phyloP scores from a whole-genome alignment of 2,329 filamentous ascomycete genomes.

The Phaeosphaeriaceae sp. region DNA sequence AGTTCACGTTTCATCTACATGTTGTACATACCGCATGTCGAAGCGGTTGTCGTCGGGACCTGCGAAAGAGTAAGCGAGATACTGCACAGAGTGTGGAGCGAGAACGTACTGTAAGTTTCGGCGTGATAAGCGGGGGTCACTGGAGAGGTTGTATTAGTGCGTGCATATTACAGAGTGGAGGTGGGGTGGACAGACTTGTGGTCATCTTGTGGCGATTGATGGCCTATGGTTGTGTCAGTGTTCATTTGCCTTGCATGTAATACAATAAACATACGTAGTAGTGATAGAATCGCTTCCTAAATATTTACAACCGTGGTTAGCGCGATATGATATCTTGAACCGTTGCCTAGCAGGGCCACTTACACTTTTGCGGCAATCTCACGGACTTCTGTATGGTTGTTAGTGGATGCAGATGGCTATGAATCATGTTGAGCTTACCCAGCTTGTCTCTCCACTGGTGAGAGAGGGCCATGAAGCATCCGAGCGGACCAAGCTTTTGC shows the following conservation, averaged over 20 bases:
- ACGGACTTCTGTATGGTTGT: conserved; percentile 33
- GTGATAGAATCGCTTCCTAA: conserved; percentile 48
- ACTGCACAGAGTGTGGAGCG: background rate
- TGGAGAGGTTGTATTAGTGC: background rate
- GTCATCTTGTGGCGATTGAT: conserved; percentile 36
- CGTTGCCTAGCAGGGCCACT: too few species aligned
- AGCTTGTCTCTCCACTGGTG: conserved; percentile 56
- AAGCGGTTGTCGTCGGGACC: conserved; percentile 64
- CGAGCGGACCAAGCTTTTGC: conserved; percentile 53
- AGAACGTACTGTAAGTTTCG: conserved; percentile 54
- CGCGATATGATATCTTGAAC: too few species aligned
- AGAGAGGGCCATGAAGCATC: conserved; percentile 61
- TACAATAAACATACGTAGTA: conserved; percentile 41
- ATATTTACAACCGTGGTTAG: too few species aligned
- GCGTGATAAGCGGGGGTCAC: conserved; percentile 39
- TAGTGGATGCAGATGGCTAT: background rate
- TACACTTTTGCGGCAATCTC: conserved; percentile 55
- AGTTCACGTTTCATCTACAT: background rate
- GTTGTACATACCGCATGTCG: conserved; percentile 47
- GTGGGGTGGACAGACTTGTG: conserved; percentile 3
- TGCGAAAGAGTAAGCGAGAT: background rate
- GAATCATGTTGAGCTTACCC: background rate
- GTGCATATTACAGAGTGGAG: background rate
- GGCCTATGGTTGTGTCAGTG: background rate
- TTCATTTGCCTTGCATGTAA: background rate